A percentile compares a stretch with the other conserved stretches of the same genome.
Evolutionary conservation across 2,329 filamentous ascomycete species (phyloP).

Genomic region (Talaromyces pinophilus): DNA sequence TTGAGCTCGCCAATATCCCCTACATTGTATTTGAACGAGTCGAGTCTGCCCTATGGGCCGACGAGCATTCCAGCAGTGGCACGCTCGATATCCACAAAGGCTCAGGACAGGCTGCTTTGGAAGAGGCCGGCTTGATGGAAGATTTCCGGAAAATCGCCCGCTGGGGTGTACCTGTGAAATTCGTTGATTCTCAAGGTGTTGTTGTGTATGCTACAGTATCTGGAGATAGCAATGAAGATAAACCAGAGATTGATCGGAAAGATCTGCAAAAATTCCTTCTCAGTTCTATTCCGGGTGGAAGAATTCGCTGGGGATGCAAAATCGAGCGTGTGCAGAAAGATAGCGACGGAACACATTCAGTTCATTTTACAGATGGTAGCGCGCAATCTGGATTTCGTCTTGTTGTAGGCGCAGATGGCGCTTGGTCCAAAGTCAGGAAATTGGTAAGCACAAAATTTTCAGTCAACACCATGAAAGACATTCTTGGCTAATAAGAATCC

Average conservation of each 20-base stretch:
- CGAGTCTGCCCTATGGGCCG: conserved; percentile 21
- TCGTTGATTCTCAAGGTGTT: conserved; percentile 17
- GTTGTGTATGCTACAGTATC: background rate
- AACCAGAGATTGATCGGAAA: conserved; percentile 47
- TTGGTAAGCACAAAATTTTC: conserved; percentile 29
- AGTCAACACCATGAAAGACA: too few relatives aligned
- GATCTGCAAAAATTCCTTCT: conserved; percentile 42
- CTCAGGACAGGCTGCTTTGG: conserved; percentile 28
- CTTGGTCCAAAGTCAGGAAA: conserved; percentile 45
- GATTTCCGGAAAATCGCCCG: conserved; percentile 28
- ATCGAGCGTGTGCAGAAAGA: conserved; percentile 26
- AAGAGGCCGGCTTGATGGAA: conserved; percentile 28
- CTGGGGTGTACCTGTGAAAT: conserved; percentile 23
- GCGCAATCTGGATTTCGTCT: conserved; percentile 44
- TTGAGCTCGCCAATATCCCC: conserved; percentile 25
- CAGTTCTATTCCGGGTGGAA: conserved; percentile 35
- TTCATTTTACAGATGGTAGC: conserved; percentile 36
- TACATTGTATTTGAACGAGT: conserved; percentile 30
- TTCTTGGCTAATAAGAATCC: background rate
- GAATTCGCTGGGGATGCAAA: conserved; percentile 37
- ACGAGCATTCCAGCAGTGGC: conserved; percentile 27
- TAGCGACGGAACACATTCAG: background rate
- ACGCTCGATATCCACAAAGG: conserved; percentile 28
- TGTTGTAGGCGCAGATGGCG: conserved; percentile 53
- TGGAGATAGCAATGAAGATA: conserved; percentile 30